phyloP scores from a whole-genome alignment of 1,139 yeast species.

The Arxiozyma telluris region DNA sequence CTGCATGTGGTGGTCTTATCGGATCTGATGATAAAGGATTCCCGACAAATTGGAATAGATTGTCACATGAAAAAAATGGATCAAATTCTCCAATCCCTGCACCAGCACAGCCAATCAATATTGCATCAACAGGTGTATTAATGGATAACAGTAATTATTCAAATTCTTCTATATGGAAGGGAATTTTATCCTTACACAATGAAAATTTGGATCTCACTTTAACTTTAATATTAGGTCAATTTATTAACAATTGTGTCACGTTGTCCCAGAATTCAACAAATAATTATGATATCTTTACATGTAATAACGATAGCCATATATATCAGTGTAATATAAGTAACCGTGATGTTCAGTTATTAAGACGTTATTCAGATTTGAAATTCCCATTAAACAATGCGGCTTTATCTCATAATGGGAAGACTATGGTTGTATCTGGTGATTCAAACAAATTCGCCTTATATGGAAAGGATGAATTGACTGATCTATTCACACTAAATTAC shows the following conservation, averaged over 20 bases:
- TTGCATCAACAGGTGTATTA: constrained; percentile 20
- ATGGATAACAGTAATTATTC: constrained; percentile 26
- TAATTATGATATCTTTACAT: constrained; percentile 49
- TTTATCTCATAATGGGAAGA: constrained; percentile 49
- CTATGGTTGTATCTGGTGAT: constrained; percentile 53
- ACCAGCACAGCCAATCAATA: constrained; percentile 24
- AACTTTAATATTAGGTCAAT: constrained; percentile 60
- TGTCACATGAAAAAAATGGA: constrained; percentile 6
- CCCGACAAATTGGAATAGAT: constrained; percentile 23
- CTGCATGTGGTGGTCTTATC: constrained; percentile 67
- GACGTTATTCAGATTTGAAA: constrained; percentile 37
- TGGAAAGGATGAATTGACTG: constrained; percentile 34
- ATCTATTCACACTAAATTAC: constrained; percentile 24
- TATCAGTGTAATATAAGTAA: constrained; percentile 54
- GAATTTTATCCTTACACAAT: constrained; percentile 52
- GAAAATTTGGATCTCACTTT: constrained; percentile 39
- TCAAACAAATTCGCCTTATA: constrained; percentile 42
- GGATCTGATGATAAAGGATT: constrained; percentile 32
- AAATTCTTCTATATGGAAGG: constrained; percentile 39
- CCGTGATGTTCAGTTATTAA: constrained; percentile 35
- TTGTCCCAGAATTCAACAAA: constrained; percentile 27
- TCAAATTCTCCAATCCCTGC: constrained; percentile 12
- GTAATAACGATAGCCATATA: constrained; percentile 72
- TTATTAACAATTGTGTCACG: constrained; percentile 77
- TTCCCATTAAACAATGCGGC: constrained; percentile 52